These are phyloP conservation scores for Ustilago crameri DNA, from an alignment of 1,284 basidiomycete species.

Conservation along the genomic window DNA sequence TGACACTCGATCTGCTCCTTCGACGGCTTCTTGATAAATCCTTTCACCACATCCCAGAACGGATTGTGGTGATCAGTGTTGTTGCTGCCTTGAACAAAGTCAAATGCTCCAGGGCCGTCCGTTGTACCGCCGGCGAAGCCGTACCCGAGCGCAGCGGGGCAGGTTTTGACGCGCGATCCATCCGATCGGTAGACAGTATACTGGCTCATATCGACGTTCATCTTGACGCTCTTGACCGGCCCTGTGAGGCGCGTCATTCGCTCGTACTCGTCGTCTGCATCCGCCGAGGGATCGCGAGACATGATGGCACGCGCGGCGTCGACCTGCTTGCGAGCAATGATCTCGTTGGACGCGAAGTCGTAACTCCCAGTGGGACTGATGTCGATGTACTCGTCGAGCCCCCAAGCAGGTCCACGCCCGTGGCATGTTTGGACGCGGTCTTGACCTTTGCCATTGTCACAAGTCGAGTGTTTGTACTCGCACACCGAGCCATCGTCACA, in stretches of 20 bases:
- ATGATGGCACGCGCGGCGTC: slow-evolving; percentile 52
- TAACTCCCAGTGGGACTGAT: slow-evolving; percentile 55
- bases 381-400: slow-evolving; percentile 29
- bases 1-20: slow-evolving; percentile 79
- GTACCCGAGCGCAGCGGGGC: slow-evolving; percentile 77
- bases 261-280: slow-evolving; percentile 16
- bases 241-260: slow-evolving; percentile 27
- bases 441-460: slow-evolving; percentile 44
- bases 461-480: slow-evolving; percentile 57
- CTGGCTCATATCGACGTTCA: slow-evolving; percentile 74
- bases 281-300: slow-evolving; percentile 9
- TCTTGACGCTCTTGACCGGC: slow-evolving; percentile 53
- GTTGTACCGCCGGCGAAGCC: slow-evolving; percentile 76
- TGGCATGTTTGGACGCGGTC: slow-evolving; percentile 57
- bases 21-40: slow-evolving; percentile 76
- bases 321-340: slow-evolving; percentile 56
- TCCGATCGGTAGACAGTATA: slow-evolving; percentile 77
- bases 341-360: slow-evolving; percentile 58
- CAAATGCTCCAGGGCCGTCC: slow-evolving; percentile 82
- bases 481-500: slow-evolving; percentile 58
- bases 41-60: slow-evolving; percentile 79
- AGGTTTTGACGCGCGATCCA: slow-evolving; percentile 77
- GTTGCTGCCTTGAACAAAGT: slow-evolving; percentile 82
- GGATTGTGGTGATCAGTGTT: slow-evolving; percentile 76
- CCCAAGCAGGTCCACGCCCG: slow-evolving; percentile 56